phyloP scores from a whole-genome alignment of 257 asterid genomes.

The Hygrophila difformis region DNA sequence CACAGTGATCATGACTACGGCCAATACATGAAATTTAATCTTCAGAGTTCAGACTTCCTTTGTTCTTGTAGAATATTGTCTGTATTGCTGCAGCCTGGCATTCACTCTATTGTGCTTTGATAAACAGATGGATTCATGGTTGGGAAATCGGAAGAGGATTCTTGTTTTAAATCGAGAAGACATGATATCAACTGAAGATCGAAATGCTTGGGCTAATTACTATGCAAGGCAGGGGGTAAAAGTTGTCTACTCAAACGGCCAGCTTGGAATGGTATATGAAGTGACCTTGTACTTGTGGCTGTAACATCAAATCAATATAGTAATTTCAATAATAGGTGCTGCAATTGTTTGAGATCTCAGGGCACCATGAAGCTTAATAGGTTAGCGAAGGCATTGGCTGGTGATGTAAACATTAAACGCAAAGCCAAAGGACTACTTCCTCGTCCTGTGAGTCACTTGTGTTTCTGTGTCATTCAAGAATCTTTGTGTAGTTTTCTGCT shows the following conservation, averaged over 20 bases:
- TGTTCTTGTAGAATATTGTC: too few species aligned
- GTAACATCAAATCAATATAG: not conserved
- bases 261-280: constrained; percentile 65
- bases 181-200: constrained; percentile 83
- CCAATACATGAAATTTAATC: constrained; percentile 3
- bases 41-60: constrained; percentile 10
- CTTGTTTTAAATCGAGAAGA: constrained; percentile 91
- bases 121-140: constrained; percentile 57
- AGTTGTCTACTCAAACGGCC: constrained; percentile 75
- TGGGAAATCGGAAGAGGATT: constrained; percentile 83
- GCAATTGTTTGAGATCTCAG: constrained; percentile 34
- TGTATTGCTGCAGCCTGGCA: constrained; percentile 3
- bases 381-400: constrained; percentile 74
- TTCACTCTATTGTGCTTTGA: constrained; percentile 19
- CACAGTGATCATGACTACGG: not conserved
- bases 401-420: constrained; percentile 75
- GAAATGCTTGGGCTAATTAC: constrained; percentile 94
- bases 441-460: constrained; percentile 70
- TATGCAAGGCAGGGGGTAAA: constrained; percentile 79
- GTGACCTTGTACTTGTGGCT: not conserved
- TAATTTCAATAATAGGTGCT: constrained; percentile 13
- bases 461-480: constrained; percentile 8
- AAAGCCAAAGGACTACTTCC: constrained; percentile 85
- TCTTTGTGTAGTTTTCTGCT: constrained; percentile 11
- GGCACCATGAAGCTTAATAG: constrained; percentile 78